These are phyloP conservation scores for Serendipita vermifera DNA, from an alignment of 768 basidiomycete species.

Conservation along the genomic window DNA sequence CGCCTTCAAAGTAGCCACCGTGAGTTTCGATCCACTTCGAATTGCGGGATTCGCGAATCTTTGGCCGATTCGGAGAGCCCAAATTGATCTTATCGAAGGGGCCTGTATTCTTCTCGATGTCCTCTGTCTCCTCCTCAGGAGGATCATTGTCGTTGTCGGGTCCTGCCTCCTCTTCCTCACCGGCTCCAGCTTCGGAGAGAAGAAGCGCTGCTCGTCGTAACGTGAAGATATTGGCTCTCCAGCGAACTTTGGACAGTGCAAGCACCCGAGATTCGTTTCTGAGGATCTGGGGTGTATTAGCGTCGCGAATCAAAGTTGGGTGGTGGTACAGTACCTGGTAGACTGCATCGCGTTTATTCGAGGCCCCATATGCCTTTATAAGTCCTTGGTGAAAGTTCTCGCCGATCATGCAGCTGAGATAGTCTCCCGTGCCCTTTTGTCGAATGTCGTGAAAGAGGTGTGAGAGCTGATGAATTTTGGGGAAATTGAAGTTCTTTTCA, in stretches of 20 bases:
- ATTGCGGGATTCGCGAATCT: too few species aligned
- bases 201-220: background rate
- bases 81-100: too few species aligned
- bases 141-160: too few species aligned
- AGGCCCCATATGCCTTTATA: background rate
- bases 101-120: too few species aligned
- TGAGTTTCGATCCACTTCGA: too few species aligned
- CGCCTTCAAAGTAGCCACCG: background rate
- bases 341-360: background rate
- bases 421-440: background rate
- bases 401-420: background rate
- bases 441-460: background rate
- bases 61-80: too few species aligned
- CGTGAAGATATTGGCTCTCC: background rate
- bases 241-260: background rate
- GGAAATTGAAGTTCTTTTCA: slow-evolving; percentile 1
- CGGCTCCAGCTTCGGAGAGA: background rate
- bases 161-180: background rate
- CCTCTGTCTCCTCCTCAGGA: too few species aligned
- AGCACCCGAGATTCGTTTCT: background rate
- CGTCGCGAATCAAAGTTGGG: background rate
- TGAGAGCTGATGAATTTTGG: background rate
- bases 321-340: too few species aligned
- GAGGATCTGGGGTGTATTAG: background rate
- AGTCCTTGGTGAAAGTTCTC: background rate